These are phyloP conservation scores for Corynespora cassiicola DNA, from an alignment of 2,329 filamentous ascomycete species.

Conservation along the genomic window DNA sequence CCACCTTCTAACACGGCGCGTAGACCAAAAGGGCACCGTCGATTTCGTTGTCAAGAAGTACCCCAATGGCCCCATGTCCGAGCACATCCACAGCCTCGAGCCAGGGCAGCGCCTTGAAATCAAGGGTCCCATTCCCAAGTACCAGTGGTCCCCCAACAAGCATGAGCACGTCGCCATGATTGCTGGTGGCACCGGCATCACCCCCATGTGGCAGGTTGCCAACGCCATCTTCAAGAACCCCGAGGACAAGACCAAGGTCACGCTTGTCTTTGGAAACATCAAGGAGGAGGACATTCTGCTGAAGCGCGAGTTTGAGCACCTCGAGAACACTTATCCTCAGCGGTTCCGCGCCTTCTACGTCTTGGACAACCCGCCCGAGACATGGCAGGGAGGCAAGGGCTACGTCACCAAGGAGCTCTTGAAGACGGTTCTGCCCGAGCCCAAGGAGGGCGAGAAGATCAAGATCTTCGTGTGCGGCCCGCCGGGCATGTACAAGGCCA, in stretches of 20 bases:
- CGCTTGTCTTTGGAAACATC: constrained; percentile 91
- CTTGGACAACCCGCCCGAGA: constrained; percentile 81
- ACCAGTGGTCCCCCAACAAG: constrained; percentile 88
- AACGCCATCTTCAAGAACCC: constrained; percentile 96
- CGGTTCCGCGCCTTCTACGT: constrained; percentile 96
- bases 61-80: constrained; percentile 88
- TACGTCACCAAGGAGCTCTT: constrained; percentile 88
- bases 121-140: constrained; percentile 96
- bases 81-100: constrained; percentile 82
- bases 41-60: constrained; percentile 95
- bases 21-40: constrained; percentile 78
- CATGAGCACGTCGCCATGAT: constrained; percentile 86
- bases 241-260: constrained; percentile 96
- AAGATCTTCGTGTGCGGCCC: constrained; percentile 97
- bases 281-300: constrained; percentile 89
- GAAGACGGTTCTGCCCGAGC: constrained; percentile 93
- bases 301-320: constrained; percentile 80
- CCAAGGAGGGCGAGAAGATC: constrained; percentile 82
- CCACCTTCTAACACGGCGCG: constrained; percentile 5
- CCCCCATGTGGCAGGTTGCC: constrained; percentile 95
- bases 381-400: constrained; percentile 79
- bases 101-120: constrained; percentile 85
- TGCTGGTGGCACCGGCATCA: constrained; percentile 96
- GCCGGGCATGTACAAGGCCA: constrained; percentile 89
- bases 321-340: constrained; percentile 95